Conservation (phyloP, 441 rosid species). For the Croton laevigatus region DNA sequence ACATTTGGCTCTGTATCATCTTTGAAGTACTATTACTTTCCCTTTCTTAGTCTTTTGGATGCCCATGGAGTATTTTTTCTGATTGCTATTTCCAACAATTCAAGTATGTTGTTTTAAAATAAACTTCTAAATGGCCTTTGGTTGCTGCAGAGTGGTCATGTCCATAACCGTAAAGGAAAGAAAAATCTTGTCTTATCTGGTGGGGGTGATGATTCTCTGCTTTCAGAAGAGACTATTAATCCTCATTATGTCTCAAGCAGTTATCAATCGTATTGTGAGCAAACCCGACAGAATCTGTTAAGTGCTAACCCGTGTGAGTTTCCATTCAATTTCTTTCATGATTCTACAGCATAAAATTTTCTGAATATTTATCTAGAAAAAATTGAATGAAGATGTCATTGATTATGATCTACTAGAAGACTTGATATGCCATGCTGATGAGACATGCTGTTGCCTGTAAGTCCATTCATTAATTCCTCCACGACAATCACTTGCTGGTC, state of each 20-base stretch:
- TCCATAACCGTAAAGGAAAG: conserved; percentile 76
- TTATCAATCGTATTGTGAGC: conserved; percentile 67
- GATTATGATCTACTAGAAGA: conserved; percentile 96
- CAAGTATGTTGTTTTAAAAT: not conserved
- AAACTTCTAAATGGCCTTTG: conserved; percentile 11
- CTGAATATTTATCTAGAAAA: conserved; percentile 49
- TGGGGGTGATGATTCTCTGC: conserved; percentile 88
- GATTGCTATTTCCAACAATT: not conserved
- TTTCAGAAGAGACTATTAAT: conserved; percentile 64
- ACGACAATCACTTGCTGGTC: not conserved
- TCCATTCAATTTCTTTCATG: conserved; percentile 18
- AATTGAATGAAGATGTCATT: conserved; percentile 75
- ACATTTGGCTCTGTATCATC: not conserved
- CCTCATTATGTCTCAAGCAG: conserved; percentile 56
- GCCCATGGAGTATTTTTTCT: not conserved
- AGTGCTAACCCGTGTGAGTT: conserved; percentile 11
- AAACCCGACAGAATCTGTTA: conserved; percentile 79
- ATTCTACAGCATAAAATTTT: conserved; percentile 12
- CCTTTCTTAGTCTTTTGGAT: not conserved
- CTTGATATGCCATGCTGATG: conserved; percentile 80
- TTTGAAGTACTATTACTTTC: no score
- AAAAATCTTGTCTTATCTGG: conserved; percentile 91
- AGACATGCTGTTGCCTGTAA: conserved; percentile 78
- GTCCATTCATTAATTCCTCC: conserved; percentile 28
- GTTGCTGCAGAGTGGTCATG: conserved; percentile 59